Evolutionary conservation across 2,329 filamentous ascomycete genomes (phyloP).

Genomic region (Samsoniella hepiali): DNA sequence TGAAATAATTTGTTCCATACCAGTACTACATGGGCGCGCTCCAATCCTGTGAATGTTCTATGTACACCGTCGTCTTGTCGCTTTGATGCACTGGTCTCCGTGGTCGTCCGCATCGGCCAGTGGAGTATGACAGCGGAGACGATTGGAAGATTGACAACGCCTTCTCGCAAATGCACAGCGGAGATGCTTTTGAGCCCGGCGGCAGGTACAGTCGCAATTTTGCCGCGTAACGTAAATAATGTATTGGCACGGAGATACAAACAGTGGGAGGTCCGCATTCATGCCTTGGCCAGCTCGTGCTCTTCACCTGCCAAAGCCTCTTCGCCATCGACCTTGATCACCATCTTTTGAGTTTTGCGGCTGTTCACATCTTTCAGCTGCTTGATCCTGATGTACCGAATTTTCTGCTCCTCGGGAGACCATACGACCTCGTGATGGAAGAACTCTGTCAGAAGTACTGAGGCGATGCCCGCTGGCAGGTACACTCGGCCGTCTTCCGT

Average conservation of each 20-base stretch:
- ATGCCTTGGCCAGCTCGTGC: not conserved
- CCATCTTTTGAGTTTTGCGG: not conserved
- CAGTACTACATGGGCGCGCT: too few relatives aligned
- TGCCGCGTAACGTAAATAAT: not conserved
- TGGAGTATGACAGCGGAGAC: too few relatives aligned
- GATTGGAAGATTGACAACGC: too few relatives aligned
- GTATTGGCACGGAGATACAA: not conserved
- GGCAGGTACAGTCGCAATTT: too few relatives aligned
- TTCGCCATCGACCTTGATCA: not conserved
- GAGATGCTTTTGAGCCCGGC: too few relatives aligned
- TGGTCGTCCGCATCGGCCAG: too few relatives aligned
- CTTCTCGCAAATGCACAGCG: too few relatives aligned
- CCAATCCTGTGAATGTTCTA: too few relatives aligned
- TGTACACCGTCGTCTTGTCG: too few relatives aligned
- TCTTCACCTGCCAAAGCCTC: not conserved
- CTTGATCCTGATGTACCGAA: not conserved
- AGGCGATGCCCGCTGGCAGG: not conserved
- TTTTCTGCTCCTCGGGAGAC: not conserved
- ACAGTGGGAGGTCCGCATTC: not conserved
- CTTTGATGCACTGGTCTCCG: too few relatives aligned
- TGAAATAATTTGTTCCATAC: too few relatives aligned
- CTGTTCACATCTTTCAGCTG: not conserved
- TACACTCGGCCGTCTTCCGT: not conserved
- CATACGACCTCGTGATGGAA: not conserved
- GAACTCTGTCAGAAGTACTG: not conserved